Evolutionary conservation across 495 filamentous ascomycete species (phyloP), one percentile per base, ranked within the genome.

Genomic region (Parmelia sp.): DNA sequence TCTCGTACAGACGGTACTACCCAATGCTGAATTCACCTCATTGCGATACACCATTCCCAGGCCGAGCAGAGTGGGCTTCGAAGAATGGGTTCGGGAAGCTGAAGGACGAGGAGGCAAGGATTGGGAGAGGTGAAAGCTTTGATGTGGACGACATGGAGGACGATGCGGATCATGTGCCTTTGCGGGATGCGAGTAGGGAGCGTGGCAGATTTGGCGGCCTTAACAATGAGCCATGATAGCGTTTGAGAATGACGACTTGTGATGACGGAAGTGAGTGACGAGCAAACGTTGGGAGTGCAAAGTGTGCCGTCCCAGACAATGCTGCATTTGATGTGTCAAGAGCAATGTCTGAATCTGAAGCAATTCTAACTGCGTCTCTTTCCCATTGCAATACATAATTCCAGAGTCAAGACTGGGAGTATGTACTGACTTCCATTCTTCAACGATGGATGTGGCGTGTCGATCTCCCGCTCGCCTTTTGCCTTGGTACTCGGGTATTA

Each of bases 1-100:
- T 91, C 75, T 91, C 87, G 31, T 98, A 96, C 70, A 77, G 90
- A 65, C 80, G 86, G 59, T 88, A 88, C 69, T 89, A 83, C 69
- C 86, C 86, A 1, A 63, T 74, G 8, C 68, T 88, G 64, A 71
- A 76, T 29, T 79, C 75, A 17, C 62, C 64, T 25, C 65, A 67
- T 36, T 88, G 86, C 67, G 81, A 86, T 62, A 73, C 74, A 3
- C 83, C 86, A 15, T 83, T 82, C 64, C 79, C 83, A 14, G 81
- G 69, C 57, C 61, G 73, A 44, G 71, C 72, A 14, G 81, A 81
- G 42, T 35, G 63, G 35, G 61, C 65, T 42, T 63, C 61, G 9
- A 45, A 65, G 0, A 75, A 78, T n/a, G 77, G 76, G 0, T 80
- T 79, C 65, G 68, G 71, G 10, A 79, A 75, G 61, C 55, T 80